phyloP scores from a whole-genome alignment of 202 grass and related monocot species.

The Carex sylvatica region DNA sequence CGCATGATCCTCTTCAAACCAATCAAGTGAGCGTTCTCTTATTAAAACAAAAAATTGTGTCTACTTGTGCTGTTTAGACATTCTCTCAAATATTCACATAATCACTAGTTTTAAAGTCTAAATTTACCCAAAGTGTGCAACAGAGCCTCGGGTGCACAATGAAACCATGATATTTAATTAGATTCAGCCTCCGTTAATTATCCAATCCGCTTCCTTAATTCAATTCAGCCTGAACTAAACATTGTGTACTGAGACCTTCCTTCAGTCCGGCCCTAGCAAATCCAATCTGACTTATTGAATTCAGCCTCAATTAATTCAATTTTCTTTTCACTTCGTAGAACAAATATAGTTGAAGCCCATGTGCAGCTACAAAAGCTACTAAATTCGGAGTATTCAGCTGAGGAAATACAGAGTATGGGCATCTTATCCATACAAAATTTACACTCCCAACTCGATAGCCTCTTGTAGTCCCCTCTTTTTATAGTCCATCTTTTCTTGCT shows the following conservation, averaged over 20 bases:
- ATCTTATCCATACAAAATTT: constrained; percentile 58
- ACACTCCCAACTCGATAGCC: constrained; percentile 72
- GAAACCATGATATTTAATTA: not conserved
- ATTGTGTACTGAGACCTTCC: not conserved
- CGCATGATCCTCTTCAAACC: constrained; percentile 97
- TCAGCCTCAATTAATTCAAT: not conserved
- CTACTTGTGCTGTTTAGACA: not conserved
- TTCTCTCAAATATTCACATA: not conserved
- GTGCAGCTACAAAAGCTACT: constrained; percentile 74
- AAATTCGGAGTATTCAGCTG: constrained; percentile 74
- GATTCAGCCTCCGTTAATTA: not conserved
- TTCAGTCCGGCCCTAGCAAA: not conserved
- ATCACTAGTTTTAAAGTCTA: not conserved
- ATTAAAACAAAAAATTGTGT: not conserved
- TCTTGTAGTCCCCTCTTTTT: constrained; percentile 46
- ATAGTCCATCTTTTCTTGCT: not conserved
- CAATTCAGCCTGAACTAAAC: not conserved
- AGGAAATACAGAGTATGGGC: constrained; percentile 67
- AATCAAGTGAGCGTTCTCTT: constrained; percentile 62
- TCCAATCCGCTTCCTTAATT: not conserved
- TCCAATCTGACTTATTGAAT: not conserved
- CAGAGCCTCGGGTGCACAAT: not conserved
- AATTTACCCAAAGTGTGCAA: not conserved
- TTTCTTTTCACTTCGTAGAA: constrained; percentile 34
- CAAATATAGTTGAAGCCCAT: constrained; percentile 92